Conservation (phyloP, 1,139 yeast species). For the Kurtzmaniella quercitrusa region DNA sequence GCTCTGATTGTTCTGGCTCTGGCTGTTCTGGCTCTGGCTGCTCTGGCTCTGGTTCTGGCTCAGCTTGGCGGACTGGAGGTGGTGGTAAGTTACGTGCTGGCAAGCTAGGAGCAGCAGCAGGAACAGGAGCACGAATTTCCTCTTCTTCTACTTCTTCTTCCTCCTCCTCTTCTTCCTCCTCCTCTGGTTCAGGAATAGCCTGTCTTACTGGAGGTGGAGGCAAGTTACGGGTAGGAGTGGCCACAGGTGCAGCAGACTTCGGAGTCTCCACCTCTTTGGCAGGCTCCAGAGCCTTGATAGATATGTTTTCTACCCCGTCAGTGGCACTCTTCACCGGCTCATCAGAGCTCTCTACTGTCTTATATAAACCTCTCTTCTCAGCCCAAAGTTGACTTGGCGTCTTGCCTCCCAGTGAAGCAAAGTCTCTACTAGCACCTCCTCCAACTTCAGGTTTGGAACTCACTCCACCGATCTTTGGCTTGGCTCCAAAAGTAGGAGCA, state of each 20-base stretch:
- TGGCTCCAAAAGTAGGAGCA: conserved; percentile 51
- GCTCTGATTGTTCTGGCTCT: conserved; percentile 7
- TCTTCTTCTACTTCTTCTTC: conserved; percentile 10
- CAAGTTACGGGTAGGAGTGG: conserved; percentile 17
- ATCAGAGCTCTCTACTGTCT: conserved; percentile 30
- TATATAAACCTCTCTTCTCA: conserved; percentile 71
- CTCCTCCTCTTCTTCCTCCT: conserved; percentile 20
- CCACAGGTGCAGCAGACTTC: conserved; percentile 13
- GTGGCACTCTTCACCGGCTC: conserved; percentile 10
- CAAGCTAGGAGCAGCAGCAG: conserved; percentile 7
- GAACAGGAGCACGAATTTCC: conserved; percentile 11
- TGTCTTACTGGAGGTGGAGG: conserved; percentile 16
- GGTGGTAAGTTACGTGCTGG: conserved; percentile 21
- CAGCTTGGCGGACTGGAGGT: conserved; percentile 13
- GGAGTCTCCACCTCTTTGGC: conserved; percentile 13
- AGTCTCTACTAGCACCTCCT: conserved; percentile 66
- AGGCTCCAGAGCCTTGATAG: conserved; percentile 17
- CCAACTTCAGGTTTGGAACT: conserved; percentile 37
- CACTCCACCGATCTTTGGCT: conserved; percentile 37
- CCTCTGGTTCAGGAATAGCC: conserved; percentile 13
- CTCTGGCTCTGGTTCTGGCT: conserved; percentile 11
- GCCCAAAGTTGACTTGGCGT: conserved; percentile 98
- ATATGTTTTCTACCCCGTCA: conserved; percentile 15
- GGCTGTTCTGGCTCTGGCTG: conserved; percentile 11
- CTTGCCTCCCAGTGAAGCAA: conserved; percentile 72